phyloP scores from a whole-genome alignment of 768 basidiomycete genomes.

The Galerina marginata region DNA sequence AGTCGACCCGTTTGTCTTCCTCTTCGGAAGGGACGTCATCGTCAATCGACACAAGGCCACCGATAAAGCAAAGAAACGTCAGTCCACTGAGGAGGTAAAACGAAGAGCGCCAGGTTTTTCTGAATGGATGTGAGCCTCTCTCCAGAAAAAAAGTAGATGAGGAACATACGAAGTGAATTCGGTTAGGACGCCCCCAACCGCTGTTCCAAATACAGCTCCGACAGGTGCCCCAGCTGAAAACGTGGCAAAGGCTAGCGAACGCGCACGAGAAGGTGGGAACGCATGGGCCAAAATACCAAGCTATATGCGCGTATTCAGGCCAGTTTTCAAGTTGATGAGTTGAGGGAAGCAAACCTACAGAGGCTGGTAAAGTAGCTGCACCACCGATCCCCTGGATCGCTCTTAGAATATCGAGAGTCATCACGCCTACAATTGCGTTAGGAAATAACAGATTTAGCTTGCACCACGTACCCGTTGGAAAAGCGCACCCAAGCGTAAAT shows the following conservation, averaged over 20 bases:
- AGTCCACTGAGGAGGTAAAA: conserved; percentile 66
- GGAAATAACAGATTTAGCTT: background rate
- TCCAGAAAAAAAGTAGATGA: too few species aligned
- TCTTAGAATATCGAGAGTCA: conserved; percentile 72
- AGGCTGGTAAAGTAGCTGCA: conserved; percentile 76
- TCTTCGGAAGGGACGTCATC: conserved; percentile 52
- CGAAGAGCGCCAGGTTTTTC: conserved; percentile 68
- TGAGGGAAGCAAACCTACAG: conserved; percentile 44
- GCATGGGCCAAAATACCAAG: conserved; percentile 83
- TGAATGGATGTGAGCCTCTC: conserved; percentile 15
- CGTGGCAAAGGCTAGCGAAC: conserved; percentile 80
- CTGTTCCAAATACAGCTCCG: conserved; percentile 73
- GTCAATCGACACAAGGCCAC: conserved; percentile 67
- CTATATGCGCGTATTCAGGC: conserved; percentile 35
- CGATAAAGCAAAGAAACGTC: conserved; percentile 52
- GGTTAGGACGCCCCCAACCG: conserved; percentile 75
- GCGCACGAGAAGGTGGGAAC: conserved; percentile 68
- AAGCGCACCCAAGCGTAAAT: conserved; percentile 69
- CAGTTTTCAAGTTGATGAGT: background rate
- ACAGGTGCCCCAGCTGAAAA: conserved; percentile 87
- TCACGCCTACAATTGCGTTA: conserved; percentile 45
- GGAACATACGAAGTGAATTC: conserved; percentile 48
- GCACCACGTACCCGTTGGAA: conserved; percentile 52
- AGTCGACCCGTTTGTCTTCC: conserved; percentile 63
- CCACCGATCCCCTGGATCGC: conserved; percentile 83